Percentiles rank a stretch among this genome's conserved stretches.
Evolutionary conservation across 176 grass and related monocot species (phyloP).

Genomic region (Oryza glumipatula): DNA sequence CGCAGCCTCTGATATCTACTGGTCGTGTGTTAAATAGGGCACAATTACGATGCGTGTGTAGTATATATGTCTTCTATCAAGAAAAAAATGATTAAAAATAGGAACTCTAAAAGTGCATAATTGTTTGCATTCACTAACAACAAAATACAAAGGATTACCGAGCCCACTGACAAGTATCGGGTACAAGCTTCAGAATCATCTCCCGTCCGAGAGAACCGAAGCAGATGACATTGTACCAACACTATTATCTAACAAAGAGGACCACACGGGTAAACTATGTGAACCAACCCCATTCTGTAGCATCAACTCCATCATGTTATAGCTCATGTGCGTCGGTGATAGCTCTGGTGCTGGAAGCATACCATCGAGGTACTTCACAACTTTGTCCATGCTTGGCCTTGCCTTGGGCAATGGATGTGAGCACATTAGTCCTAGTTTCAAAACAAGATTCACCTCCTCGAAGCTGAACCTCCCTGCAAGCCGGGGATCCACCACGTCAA

Average conservation of each 20-base stretch:
- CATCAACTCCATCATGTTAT: not conserved
- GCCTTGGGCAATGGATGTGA: not conserved
- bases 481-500: not conserved
- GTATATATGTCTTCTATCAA: too few species aligned
- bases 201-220: not conserved
- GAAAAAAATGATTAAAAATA: too few species aligned
- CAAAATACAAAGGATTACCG: not conserved
- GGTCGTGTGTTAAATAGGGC: too few species aligned
- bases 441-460: not conserved
- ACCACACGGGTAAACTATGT: not conserved
- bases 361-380: not conserved
- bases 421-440: constrained; percentile 19
- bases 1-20: too few species aligned
- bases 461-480: not conserved
- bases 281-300: not conserved
- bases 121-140: too few species aligned
- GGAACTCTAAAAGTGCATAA: too few species aligned
- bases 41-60: too few species aligned
- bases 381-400: not conserved
- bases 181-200: not conserved
- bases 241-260: not conserved
- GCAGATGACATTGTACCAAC: not conserved
- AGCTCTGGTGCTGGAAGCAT: not conserved
- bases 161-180: not conserved
- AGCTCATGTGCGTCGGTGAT: not conserved